Evolutionary conservation across 2,329 filamentous ascomycete genomes (phyloP), one percentile per base, ranked within the genome.

Genomic region (Fusarium sp.): DNA sequence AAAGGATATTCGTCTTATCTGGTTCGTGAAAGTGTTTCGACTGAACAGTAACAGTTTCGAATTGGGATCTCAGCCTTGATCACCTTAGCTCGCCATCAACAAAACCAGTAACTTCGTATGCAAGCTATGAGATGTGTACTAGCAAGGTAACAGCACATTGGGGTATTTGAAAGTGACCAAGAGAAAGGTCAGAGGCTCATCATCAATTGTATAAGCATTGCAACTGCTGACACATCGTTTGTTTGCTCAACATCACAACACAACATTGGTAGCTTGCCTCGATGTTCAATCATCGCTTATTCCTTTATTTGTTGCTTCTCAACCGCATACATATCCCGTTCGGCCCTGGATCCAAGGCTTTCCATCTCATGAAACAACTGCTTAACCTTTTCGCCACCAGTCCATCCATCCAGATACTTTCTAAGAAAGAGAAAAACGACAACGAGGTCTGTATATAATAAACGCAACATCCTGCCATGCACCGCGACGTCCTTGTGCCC

Each of bases 271-370:
- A 69, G 65, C 31, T 41, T 35, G 44, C 41, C 25, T 18, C 18
- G 19, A 44, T 41, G 39, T 45, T 45, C 11, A 38, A 55, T 49
- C 38, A 55, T 60, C 27, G 23, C 11, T 39, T 46, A 41, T 58
- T 59, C 49, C 39, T 59, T 37, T 62, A 33, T 69, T 51, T 45
- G 35, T 42, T 29, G 42, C 56, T 44, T 41, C 48, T 52, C 23
- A 38, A 56, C 35, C 37, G 10, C 33, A 25, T 54, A 35, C 33
- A n/a, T 49, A 35, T 46, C 55, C 51, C 60, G 60, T 62, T 37
- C 54, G 45, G 54, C 42, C 39, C 41, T 29, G 65, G 63, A 74
- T 70, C 72, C 66, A 74, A 72, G 31, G 49, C 42, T 44, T 60
- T 52, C 52, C 64, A 29, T 68, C 63, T 45, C 48, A 63, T 63